Evolutionary conservation across 1,139 yeast species (phyloP).

Genomic region (Diutina sp.): DNA sequence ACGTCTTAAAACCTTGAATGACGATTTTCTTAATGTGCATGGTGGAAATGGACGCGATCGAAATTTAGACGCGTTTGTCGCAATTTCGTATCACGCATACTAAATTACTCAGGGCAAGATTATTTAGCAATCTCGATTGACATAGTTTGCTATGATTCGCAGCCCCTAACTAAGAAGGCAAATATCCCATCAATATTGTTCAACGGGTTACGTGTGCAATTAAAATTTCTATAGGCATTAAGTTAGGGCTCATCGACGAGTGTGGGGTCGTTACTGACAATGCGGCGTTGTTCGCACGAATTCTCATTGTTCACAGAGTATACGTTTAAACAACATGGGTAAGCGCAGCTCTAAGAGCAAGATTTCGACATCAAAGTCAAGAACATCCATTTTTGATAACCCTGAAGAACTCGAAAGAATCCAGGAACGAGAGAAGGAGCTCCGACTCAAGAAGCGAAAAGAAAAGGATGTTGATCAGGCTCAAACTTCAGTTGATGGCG

Average conservation of each 20-base stretch:
- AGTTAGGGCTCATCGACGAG: not conserved
- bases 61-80: not conserved
- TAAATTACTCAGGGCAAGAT: too few species aligned
- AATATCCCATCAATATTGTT: too few species aligned
- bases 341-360: not conserved
- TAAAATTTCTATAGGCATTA: too few species aligned
- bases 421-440: not conserved
- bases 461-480: not conserved
- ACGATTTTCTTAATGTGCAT: slow-evolving; percentile 39
- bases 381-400: not conserved
- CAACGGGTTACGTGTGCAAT: too few species aligned
- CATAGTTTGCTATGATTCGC: too few species aligned
- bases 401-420: not conserved
- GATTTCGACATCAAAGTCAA: not conserved
- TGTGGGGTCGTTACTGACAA: not conserved
- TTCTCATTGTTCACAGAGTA: not conserved
- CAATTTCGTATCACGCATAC: not conserved
- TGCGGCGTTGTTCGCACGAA: not conserved
- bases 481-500: not conserved
- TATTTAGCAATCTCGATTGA: too few species aligned
- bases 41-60: not conserved
- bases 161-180: too few species aligned
- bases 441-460: not conserved
- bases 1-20: slow-evolving; percentile 92
- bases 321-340: not conserved